Percentiles rank a stretch among this genome's conserved stretches.
Evolutionary conservation across 2,329 filamentous ascomycete species (phyloP).

Genomic region (Fusarium luffae): DNA sequence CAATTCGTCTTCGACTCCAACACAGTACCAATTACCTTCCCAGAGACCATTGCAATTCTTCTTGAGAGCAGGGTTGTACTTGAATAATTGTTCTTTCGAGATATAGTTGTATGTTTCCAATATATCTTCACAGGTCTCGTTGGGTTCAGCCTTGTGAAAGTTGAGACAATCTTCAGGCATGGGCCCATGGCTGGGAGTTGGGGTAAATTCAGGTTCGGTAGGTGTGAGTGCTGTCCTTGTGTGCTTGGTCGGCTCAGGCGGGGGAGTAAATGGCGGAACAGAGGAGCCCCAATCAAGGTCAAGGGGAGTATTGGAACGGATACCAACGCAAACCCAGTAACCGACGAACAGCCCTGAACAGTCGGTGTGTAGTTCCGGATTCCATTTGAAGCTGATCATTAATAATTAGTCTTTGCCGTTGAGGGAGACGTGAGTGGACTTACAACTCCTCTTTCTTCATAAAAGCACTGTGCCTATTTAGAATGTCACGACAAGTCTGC

Average conservation of each 20-base stretch:
- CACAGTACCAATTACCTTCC: slow-evolving; percentile 3
- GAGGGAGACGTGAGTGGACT: neutral
- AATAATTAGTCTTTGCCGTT: no score
- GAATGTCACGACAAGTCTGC: neutral
- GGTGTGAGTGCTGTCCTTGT: accelerated
- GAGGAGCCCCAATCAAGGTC: neutral
- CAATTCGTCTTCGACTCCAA: neutral
- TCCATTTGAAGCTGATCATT: neutral
- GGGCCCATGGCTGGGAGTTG: neutral
- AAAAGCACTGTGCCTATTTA: accelerated
- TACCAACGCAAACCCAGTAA: neutral
- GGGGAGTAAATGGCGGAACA: neutral
- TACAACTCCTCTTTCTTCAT: neutral
- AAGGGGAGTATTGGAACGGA: accelerated
- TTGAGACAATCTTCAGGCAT: neutral
- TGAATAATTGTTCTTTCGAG: neutral
- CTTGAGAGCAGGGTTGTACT: neutral
- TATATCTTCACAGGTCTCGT: neutral
- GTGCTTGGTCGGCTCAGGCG: accelerated
- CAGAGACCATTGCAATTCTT: slow-evolving; percentile 1
- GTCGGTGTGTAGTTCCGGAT: neutral
- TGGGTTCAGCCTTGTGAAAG: neutral
- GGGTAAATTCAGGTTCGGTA: accelerated
- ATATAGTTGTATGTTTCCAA: neutral
- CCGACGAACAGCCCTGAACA: neutral